phyloP scores from a whole-genome alignment of 2,329 filamentous ascomycete genomes.

The Xylariomycetidae sp. region DNA sequence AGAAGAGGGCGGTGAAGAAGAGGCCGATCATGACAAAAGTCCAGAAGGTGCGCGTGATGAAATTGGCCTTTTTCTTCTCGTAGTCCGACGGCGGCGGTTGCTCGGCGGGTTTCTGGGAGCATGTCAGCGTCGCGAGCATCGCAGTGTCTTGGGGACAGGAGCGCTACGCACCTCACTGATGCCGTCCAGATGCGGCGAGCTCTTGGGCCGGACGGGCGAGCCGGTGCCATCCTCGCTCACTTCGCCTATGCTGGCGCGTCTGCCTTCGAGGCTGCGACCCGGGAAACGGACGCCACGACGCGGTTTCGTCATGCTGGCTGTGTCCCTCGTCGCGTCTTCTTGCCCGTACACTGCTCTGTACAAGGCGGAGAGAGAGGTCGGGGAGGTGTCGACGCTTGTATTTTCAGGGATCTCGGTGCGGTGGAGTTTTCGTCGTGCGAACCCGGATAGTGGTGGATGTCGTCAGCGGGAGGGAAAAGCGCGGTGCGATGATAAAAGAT shows the following conservation, averaged over 20 bases:
- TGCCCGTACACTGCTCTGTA: neutral
- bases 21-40: constrained; percentile 92
- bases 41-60: constrained; percentile 95
- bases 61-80: constrained; percentile 98
- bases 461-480: no score
- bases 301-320: constrained; percentile 26
- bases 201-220: constrained; percentile 25
- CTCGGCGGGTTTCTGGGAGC: constrained; percentile 36
- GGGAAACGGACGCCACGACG: constrained; percentile 51
- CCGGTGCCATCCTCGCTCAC: constrained; percentile 53
- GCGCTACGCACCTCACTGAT: constrained; percentile 31
- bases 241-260: constrained; percentile 67
- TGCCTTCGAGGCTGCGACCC: constrained; percentile 46
- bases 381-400: no score
- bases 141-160: constrained; percentile 12
- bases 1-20: constrained; percentile 90
- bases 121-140: neutral
- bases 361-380: no score
- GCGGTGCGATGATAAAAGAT: no score
- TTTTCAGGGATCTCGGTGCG: no score
- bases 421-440: no score
- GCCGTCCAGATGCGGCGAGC: constrained; percentile 27
- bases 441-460: no score
- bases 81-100: constrained; percentile 58
- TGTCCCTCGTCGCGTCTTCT: neutral